Evolutionary conservation across 345 rosid species (phyloP).

Genomic region (Brassica incana): DNA sequence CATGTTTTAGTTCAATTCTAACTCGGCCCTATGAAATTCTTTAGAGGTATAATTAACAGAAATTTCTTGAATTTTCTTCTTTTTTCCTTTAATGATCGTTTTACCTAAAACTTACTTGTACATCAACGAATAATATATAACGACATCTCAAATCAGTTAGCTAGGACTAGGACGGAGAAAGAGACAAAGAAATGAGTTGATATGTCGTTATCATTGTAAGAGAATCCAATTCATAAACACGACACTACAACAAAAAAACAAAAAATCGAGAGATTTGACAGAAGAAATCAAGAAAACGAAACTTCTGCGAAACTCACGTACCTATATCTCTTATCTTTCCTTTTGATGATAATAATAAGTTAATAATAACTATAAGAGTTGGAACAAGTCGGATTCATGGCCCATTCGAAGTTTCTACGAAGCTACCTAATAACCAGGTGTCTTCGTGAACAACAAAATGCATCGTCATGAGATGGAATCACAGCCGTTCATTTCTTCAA

Average conservation of each 20-base stretch:
- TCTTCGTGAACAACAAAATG: background rate
- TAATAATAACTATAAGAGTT: background rate
- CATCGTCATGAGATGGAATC: background rate
- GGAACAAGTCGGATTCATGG: background rate
- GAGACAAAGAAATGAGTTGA: background rate
- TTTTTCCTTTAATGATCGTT: background rate
- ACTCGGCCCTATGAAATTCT: background rate
- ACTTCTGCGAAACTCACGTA: slow-evolving; percentile 35
- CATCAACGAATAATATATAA: background rate
- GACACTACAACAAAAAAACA: background rate
- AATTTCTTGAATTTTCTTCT: background rate
- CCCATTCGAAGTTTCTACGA: slow-evolving; percentile 34
- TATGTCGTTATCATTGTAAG: slow-evolving; percentile 7
- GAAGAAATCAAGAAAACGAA: slow-evolving; percentile 32
- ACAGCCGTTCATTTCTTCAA: slow-evolving; percentile 12
- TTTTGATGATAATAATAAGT: background rate
- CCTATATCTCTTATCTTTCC: background rate
- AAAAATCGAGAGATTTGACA: background rate
- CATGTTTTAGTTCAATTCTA: background rate
- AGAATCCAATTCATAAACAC: slow-evolving; percentile 24
- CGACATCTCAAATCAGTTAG: background rate
- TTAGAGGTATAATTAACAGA: background rate
- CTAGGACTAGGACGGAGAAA: slow-evolving; percentile 20
- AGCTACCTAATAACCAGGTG: slow-evolving; percentile 23
- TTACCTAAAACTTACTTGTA: background rate